Evolutionary conservation across 352 stramenopile species (phyloP).

Genomic region (Phytophthora ramorum): DNA sequence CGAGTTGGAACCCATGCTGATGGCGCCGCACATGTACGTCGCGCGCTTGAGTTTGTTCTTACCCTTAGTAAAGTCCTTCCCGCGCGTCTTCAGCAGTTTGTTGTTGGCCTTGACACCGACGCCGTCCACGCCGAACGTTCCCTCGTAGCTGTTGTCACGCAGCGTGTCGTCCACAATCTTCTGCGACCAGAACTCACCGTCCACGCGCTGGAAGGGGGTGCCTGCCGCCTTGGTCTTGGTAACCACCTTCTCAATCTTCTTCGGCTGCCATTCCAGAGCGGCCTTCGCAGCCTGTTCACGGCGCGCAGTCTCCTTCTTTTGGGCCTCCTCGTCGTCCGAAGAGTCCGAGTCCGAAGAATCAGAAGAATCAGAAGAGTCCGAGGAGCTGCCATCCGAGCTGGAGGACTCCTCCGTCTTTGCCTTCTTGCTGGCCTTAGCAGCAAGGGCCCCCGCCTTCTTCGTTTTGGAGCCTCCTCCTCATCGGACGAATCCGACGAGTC

Average conservation of each 20-base stretch:
- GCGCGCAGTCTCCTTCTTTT: conserved; percentile 81
- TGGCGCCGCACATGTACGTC: conserved; percentile 95
- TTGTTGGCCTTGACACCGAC: conserved; percentile 98
- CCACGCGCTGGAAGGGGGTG: conserved; percentile 98
- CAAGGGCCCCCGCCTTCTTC: conserved; percentile 55
- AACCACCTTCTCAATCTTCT: conserved; percentile 78
- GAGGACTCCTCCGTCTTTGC: conserved; percentile 43
- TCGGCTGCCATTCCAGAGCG: conserved; percentile 92
- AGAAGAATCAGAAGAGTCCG: conserved; percentile 22
- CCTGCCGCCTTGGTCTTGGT: conserved; percentile 84
- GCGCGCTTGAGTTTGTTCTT: conserved; percentile 99
- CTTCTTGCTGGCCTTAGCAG: conserved; percentile 49
- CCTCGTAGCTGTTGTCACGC: conserved; percentile 98
- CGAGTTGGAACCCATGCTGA: conserved; percentile 94
- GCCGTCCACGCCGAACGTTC: conserved; percentile 94
- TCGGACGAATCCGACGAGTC: conserved; percentile 45
- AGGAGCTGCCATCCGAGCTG: conserved; percentile 48
- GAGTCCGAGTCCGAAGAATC: conserved; percentile 66
- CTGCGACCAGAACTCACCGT: conserved; percentile 95
- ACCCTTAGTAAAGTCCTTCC: conserved; percentile 99
- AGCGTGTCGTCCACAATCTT: conserved; percentile 94
- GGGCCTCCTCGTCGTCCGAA: conserved; percentile 63
- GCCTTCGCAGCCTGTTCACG: conserved; percentile 85
- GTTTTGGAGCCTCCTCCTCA: conserved; percentile 59
- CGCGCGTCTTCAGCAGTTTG: conserved; percentile 97